Evolutionary conservation across 305 asterid species (phyloP), one percentile per base, ranked within the genome.

Genomic region (Fraxinus dipetala): DNA sequence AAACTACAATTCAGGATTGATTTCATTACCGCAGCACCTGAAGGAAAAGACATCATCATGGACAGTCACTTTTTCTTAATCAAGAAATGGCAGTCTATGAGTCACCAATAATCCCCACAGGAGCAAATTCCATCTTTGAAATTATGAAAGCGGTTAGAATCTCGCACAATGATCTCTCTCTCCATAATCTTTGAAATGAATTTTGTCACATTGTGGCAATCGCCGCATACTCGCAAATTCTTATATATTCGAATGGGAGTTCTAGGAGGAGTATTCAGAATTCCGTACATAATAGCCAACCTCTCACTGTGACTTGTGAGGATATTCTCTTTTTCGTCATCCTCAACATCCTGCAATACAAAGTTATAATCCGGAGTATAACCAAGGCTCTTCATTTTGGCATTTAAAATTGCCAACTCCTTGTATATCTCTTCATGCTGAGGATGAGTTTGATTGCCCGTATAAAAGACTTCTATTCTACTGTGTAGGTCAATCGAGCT

Each of bases 331-430:
- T 88, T 88, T 84, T 86, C 91, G 13, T 88, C 91, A 74, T 88
- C 91, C 81, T 85, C 90, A 35, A 88, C 91, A 79, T 88, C 91
- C 75, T 86, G 91, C 82, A 88, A 81, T 72, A 88, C 91, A 45
- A 86, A 88, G 54, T 83, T 83, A 72, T 72, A 80, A 72, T 89
- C 89, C 28, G 90, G 89, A 78, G 63, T 72, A 83, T 87, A 87
- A 69, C 91, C 90, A 59, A 87, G 83, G 73, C 77, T 72, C 88
- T 86, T 87, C 74, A 83, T 79, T 86, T 84, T 85, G 63, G 88
- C 86, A 36, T 84, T 83, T 83, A 85, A 82, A 30, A 18, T 34
- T 28, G 59, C 87, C 74, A 89, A 79, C 78, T 87, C 90, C 45
- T 38, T 69, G 59, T 85, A 84, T 84, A 89, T 87, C 79, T 84